Evolutionary conservation across 495 filamentous ascomycete species (phyloP), one percentile per base, ranked within the genome.

Genomic region (Penicillium angulare): DNA sequence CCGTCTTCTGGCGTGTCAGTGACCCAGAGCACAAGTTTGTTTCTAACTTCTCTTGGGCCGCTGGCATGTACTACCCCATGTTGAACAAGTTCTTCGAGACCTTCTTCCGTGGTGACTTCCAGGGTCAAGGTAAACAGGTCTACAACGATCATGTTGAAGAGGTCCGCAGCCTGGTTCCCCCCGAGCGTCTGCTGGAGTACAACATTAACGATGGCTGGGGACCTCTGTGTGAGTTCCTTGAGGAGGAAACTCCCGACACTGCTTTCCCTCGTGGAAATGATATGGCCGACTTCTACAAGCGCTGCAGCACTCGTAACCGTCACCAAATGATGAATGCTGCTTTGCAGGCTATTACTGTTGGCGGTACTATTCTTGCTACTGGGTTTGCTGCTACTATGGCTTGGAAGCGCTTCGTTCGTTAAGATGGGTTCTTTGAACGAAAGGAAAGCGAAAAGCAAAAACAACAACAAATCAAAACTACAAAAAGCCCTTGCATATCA

Each of bases 191-290:
- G 38, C 75, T 87, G 34, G 84, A 87, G 55, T 87, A 83, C 68
- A 74, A 77, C 56, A 79, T 87, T 53, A 74, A 76, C 39, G 77
- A 85, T 36, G 86, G 86, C 46, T 87, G 85, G 85, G 80, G 61
- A 21, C 84, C 84, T 8, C 72, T 89, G 15, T 86, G 84, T 68
- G 72, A 82, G 47, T 87, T 87, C 68, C 74, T 87, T 0, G 83
- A 79, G 31, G 75, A 81, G 45, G 70, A 75, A 5, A 65, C 83
- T 7, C 86, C 86, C 7, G 68, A 75, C 47, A 67, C 68, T 7
- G 52, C 67, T 6, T 78, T 76, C 62, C 75, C 75, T 33, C 68
- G 67, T 10, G 69, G 69, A 17, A 78, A 78, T 50, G 73, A 77
- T 57, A 74, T 76, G 73, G 73, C 71, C 66, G 68, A 81, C 53